A percentile compares a stretch with the other conserved stretches of the same genome.
These are phyloP conservation scores for Arthroderma uncinatum DNA, from an alignment of 2,329 filamentous ascomycete species.

Conservation along the genomic window DNA sequence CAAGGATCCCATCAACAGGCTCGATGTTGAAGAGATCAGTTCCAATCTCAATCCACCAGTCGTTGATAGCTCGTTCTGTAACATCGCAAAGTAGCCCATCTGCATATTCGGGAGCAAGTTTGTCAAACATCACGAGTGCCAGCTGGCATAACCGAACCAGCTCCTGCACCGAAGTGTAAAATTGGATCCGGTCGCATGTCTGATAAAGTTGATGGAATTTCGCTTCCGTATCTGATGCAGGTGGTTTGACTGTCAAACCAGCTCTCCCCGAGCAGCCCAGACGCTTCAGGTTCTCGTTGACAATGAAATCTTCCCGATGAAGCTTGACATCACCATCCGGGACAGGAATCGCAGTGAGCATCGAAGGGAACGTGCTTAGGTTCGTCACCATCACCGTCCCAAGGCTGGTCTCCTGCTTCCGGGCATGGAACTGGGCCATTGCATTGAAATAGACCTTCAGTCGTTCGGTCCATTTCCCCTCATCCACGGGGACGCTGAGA, in stretches of 20 bases:
- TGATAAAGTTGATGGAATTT: conserved; percentile 90
- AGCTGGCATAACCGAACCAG: conserved; percentile 85
- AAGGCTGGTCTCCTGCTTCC: conserved; percentile 66
- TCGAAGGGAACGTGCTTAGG: conserved; percentile 80
- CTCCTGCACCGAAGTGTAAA: conserved; percentile 71
- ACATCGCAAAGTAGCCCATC: conserved; percentile 89
- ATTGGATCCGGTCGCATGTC: conserved; percentile 68
- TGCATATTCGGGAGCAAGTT: conserved; percentile 75
- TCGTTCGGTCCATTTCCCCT: conserved; percentile 65
- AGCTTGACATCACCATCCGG: conserved; percentile 74
- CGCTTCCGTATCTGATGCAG: conserved; percentile 68
- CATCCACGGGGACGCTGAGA: conserved; percentile 68
- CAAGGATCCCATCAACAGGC: conserved; percentile 82
- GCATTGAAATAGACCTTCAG: conserved; percentile 77
- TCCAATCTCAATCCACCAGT: conserved; percentile 95
- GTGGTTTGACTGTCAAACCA: conserved; percentile 67
- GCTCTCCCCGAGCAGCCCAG: conserved; percentile 84
- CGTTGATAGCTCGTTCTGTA: conserved; percentile 76
- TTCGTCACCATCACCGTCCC: conserved; percentile 92
- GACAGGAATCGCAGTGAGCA: conserved; percentile 80
- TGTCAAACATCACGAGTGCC: conserved; percentile 76
- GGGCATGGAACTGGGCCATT: conserved; percentile 72
- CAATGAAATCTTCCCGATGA: conserved; percentile 73
- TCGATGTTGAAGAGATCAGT: conserved; percentile 86
- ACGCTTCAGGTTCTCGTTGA: conserved; percentile 89